These are phyloP conservation scores for Tremellales sp. DNA, from an alignment of 1,284 basidiomycete species.

Conservation along the genomic window DNA sequence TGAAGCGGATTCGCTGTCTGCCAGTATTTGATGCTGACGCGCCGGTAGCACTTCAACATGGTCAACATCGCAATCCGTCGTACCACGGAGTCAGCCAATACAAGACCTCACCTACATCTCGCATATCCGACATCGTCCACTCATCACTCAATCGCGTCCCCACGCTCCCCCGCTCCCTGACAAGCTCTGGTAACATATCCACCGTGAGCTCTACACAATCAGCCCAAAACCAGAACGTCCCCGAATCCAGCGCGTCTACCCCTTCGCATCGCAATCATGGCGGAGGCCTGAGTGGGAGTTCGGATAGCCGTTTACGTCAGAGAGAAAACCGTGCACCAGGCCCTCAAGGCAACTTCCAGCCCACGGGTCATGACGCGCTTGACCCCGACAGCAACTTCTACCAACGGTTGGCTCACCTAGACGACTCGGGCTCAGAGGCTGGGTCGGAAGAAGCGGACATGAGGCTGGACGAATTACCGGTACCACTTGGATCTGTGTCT, in stretches of 20 bases:
- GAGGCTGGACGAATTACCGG: background rate
- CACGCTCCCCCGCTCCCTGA: background rate
- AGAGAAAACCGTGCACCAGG: too few relatives aligned
- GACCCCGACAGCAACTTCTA: slow-evolving; percentile 19
- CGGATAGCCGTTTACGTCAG: too few relatives aligned
- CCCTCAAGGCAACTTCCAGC: background rate
- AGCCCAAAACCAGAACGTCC: background rate
- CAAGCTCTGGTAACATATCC: background rate
- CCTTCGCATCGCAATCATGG: too few relatives aligned
- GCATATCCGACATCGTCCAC: background rate
- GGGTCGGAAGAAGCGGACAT: slow-evolving; percentile 7
- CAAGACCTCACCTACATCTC: background rate
- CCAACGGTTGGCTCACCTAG: slow-evolving; percentile 9
- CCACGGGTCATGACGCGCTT: slow-evolving; percentile 1
- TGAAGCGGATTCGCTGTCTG: too few relatives aligned
- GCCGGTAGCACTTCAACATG: too few relatives aligned
- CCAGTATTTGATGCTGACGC: too few relatives aligned
- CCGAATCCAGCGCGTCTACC: background rate
- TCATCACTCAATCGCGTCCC: background rate
- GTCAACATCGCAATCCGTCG: too few relatives aligned
- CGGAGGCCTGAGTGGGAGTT: too few relatives aligned
- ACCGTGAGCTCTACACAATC: too few relatives aligned
- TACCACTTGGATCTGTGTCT: background rate
- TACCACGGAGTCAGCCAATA: too few relatives aligned
- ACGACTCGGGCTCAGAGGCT: slow-evolving; percentile 14